A percentile compares a stretch with the other conserved stretches of the same genome.
phyloP scores from a whole-genome alignment of 2,329 filamentous ascomycete species.

The Metarhizium sp. region DNA sequence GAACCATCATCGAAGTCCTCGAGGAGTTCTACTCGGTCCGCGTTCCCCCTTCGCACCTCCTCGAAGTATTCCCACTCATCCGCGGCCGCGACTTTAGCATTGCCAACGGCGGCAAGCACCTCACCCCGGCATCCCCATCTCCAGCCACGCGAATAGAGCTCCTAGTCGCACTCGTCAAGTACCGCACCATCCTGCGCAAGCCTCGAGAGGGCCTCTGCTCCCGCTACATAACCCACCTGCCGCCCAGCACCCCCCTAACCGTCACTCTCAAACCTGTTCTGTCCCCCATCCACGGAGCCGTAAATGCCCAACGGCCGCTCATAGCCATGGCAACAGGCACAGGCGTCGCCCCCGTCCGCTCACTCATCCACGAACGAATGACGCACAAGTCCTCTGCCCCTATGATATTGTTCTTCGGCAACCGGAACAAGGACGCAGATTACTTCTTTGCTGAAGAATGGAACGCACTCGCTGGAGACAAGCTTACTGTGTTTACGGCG shows the following conservation, averaged over 20 bases:
- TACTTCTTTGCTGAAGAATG: conserved; percentile 79
- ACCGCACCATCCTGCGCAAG: conserved; percentile 76
- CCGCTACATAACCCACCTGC: conserved; percentile 65
- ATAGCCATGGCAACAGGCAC: conserved; percentile 80
- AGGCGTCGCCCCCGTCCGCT: conserved; percentile 75
- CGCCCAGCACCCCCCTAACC: conserved; percentile 45
- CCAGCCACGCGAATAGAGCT: conserved; percentile 52
- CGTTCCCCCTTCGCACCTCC: conserved; percentile 64
- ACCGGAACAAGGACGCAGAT: conserved; percentile 64
- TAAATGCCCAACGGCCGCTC: conserved; percentile 42
- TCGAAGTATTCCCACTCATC: conserved; percentile 69
- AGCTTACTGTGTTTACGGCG: conserved; percentile 29
- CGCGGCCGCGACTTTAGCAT: conserved; percentile 93
- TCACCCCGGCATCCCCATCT: conserved; percentile 16
- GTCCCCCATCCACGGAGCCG: conserved; percentile 29
- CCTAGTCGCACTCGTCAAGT: conserved; percentile 81
- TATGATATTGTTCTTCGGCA: conserved; percentile 71
- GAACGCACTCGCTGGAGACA: conserved; percentile 23
- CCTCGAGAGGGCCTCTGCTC: conserved; percentile 85
- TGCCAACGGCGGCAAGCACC: conserved; percentile 55
- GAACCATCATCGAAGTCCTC: conserved; percentile 85
- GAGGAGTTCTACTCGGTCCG: conserved; percentile 81
- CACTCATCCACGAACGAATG: conserved; percentile 67
- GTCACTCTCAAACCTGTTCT: conserved; percentile 47
- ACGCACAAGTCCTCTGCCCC: conserved; percentile 19